These are phyloP conservation scores for Chaetomium fimeti DNA, from an alignment of 495 filamentous ascomycete species.

Conservation along the genomic window DNA sequence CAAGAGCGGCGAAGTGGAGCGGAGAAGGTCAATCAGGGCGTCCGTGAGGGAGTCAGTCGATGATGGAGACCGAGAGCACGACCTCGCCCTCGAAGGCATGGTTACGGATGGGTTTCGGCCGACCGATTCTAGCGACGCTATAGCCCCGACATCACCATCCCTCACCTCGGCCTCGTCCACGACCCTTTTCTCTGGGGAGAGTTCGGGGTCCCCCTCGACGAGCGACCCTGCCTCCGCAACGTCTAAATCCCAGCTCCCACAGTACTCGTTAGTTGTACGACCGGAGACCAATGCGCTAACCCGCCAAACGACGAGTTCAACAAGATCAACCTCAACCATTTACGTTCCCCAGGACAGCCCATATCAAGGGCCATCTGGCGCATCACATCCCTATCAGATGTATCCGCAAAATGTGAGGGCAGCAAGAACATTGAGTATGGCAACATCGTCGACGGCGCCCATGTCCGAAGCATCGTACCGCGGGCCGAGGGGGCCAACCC, in stretches of 20 bases:
- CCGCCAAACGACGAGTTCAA: slow-evolving; percentile 36
- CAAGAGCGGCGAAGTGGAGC: slow-evolving; percentile 38
- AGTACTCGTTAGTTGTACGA: slow-evolving; percentile 45
- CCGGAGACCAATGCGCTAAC: slow-evolving; percentile 27
- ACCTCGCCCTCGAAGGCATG: slow-evolving; percentile 25
- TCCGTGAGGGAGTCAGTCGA: slow-evolving; percentile 35
- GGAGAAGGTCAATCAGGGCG: slow-evolving; percentile 39
- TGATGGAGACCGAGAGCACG: slow-evolving; percentile 30
- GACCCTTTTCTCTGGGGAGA: slow-evolving; percentile 11
- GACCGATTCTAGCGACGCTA: not conserved
- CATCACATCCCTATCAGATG: slow-evolving; percentile 85
- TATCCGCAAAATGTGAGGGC: slow-evolving; percentile 71
- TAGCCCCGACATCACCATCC: slow-evolving; percentile 21
- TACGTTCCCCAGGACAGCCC: slow-evolving; percentile 56
- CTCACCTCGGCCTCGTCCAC: slow-evolving; percentile 24
- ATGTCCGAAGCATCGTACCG: slow-evolving; percentile 59
- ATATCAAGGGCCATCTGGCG: slow-evolving; percentile 62
- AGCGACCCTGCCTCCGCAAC: slow-evolving; percentile 44
- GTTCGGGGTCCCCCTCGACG: slow-evolving; percentile 9
- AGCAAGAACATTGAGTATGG: slow-evolving; percentile 62
- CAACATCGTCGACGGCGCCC: slow-evolving; percentile 58
- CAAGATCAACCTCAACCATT: slow-evolving; percentile 46
- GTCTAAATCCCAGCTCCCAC: slow-evolving; percentile 44
- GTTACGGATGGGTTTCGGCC: slow-evolving; percentile 39
- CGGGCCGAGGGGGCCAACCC: slow-evolving; percentile 66